Evolutionary conservation across 257 asterid genomes (phyloP), one percentile per base, ranked within the genome.

Genomic region (Agastache rugosa): DNA sequence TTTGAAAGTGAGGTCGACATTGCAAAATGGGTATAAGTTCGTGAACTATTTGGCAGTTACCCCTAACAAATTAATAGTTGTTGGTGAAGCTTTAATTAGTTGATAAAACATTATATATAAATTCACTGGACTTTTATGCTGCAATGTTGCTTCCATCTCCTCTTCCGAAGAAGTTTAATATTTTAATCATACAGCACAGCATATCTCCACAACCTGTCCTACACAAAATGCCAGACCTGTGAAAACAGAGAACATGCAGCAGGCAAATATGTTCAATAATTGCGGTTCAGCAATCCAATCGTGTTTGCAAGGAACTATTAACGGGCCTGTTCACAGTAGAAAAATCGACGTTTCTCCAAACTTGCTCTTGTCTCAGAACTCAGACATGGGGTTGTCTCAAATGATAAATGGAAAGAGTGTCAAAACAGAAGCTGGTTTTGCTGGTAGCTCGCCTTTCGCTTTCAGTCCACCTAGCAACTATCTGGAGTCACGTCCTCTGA

Each of bases 361-460:
- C 81, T 66, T 86, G 83, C 75, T 83, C 69, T 71, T 88, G 81
- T 81, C 88, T 51, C 91, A 81, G 69, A 81, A 82, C 87, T 68
- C 85, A 29, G 83, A 80, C 58, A 68, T 83, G 83, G 93, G 86
- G 56, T 77, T 86, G 81, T 80, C 83, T 42, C 87, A 78, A 61
- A 60, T 82, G 47, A 66, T 84, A 78, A 85, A 85, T 64, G 88
- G 88, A 73, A 86, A 83, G 80, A 75, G 84, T 54, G 81, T 87
- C 56, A 88, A 88, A 78, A 63, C 93, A 17, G 95, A 87, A 80
- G 79, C 83, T 39, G 85, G 90, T 65, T 85, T 71, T 80, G 89
- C 81, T 55, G 88, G 88, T 63, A 78, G 77, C 84, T 87, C 87
- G 6, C 80, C 84, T 72, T 92, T 85, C 58, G 79, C 83, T 68